phyloP scores from a whole-genome alignment of 352 stramenopile species.

The Salisapilia sapeloensis region DNA sequence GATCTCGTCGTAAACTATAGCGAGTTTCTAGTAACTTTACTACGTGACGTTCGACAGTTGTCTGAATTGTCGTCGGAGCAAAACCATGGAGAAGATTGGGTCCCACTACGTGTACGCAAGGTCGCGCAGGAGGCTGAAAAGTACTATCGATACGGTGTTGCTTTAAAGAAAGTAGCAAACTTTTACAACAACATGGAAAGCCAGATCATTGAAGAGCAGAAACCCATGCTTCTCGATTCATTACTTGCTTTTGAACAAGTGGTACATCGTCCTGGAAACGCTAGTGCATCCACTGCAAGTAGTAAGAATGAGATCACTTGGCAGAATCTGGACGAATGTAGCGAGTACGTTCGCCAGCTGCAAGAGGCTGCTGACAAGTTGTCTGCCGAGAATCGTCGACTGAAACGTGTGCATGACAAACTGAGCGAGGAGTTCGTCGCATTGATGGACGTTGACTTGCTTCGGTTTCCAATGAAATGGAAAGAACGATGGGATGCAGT shows the following conservation, averaged over 20 bases:
- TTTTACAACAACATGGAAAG: constrained; percentile 94
- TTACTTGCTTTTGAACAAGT: constrained; percentile 85
- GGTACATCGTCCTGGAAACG: constrained; percentile 40
- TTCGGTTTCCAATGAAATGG: constrained; percentile 73
- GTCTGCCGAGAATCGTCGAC: constrained; percentile 76
- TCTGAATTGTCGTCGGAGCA: constrained; percentile 69
- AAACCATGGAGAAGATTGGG: constrained; percentile 26
- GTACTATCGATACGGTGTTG: constrained; percentile 89
- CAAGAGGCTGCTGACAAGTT: constrained; percentile 82
- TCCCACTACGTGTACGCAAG: constrained; percentile 42
- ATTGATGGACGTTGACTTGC: constrained; percentile 84
- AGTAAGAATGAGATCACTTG: constrained; percentile 74
- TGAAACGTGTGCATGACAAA: constrained; percentile 80
- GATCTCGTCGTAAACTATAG: constrained; percentile 88
- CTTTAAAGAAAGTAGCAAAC: constrained; percentile 91
- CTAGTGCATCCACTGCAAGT: constrained; percentile 10
- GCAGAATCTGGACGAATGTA: constrained; percentile 83
- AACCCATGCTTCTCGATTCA: constrained; percentile 87
- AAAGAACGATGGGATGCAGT: constrained; percentile 78
- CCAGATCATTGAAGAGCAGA: constrained; percentile 89
- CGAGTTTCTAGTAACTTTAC: constrained; percentile 83
- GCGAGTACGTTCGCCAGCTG: constrained; percentile 85
- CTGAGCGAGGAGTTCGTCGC: constrained; percentile 57
- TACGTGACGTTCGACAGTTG: constrained; percentile 86
- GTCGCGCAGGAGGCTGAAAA: constrained; percentile 80